Evolutionary conservation across 108 stramenopile genomes (phyloP), one percentile per base, ranked within the genome.

Genomic region (Aurantiochytrium sp.): DNA sequence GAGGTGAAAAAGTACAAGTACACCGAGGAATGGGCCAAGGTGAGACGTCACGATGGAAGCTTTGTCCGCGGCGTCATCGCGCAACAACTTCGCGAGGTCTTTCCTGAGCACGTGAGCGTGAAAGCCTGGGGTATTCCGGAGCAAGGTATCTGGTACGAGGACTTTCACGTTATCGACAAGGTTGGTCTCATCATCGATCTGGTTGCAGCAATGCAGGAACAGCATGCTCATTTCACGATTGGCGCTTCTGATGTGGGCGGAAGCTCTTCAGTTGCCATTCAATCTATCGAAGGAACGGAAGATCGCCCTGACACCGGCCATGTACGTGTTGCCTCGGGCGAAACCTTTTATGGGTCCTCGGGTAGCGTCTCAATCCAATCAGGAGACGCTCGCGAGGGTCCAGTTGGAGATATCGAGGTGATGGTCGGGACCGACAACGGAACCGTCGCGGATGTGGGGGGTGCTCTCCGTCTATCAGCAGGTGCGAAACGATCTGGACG

Each of bases 31-130:
- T 96, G 96, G 96, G 91, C 93, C 19, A 60, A 87, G 42, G 90
- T 92, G 0, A 58, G 93, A 5, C 90, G 89, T 23, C 58, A 93
- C 19, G 89, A 88, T 49, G 88, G 94, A 28, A 60, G 64, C 5
- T 88, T 94, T 28, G 94, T 94, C 10, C 91, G 96, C 14, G 96
- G 96, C 60, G 93, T 96, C 16, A 95, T 96, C 72, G 96, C 96
- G 1, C 96, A 96, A 89, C 92, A 96, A 72, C 88, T 96, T 49
- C 90, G 88, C 23, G 90, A 95, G 51, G 87, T 96, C 0, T 96
- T 96, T 64, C 96, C 96, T 25, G 96, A 96, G 90, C 93, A 96
- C 89, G 92, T 96, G 44, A 87, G 91, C 35, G 88, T 95, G 57
- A 88, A 95, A 2, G 4, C 64, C 35, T 69, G 64, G 64, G 64